A percentile compares a stretch with the other conserved stretches of the same genome.
These are phyloP conservation scores for Polymyxa betae DNA, from an alignment of 208 protist species.

Conservation along the genomic window DNA sequence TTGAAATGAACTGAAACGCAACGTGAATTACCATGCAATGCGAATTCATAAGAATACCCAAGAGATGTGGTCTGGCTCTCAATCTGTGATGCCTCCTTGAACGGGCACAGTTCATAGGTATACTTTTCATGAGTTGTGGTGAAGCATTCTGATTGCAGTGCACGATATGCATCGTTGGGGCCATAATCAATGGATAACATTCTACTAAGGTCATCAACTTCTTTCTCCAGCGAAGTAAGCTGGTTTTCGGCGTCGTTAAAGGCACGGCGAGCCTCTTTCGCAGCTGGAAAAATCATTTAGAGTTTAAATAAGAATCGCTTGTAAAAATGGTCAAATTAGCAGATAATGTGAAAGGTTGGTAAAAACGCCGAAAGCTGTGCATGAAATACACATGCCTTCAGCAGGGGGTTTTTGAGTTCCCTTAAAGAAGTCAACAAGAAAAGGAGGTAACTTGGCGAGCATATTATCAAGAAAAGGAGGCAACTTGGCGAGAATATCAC, in stretches of 20 bases:
- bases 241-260: not conserved
- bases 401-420: not conserved
- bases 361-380: no score
- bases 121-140: not conserved
- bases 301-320: no score
- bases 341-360: no score
- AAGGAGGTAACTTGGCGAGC: not conserved
- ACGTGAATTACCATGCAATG: not conserved
- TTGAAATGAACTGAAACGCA: not conserved
- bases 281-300: not conserved
- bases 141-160: not conserved
- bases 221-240: constrained; percentile 10
- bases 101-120: constrained; percentile 18
- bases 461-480: not conserved
- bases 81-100: constrained; percentile 16
- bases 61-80: not conserved
- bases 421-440: no score
- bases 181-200: not conserved
- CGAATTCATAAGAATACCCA: not conserved
- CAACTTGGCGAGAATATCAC: not conserved
- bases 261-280: not conserved
- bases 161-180: not conserved
- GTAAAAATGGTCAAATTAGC: no score
- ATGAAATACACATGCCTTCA: not conserved
- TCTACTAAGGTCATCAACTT: not conserved